Conservation (phyloP, 176 grass and related monocot genomes). For the Eremochloa ophiuroides region DNA sequence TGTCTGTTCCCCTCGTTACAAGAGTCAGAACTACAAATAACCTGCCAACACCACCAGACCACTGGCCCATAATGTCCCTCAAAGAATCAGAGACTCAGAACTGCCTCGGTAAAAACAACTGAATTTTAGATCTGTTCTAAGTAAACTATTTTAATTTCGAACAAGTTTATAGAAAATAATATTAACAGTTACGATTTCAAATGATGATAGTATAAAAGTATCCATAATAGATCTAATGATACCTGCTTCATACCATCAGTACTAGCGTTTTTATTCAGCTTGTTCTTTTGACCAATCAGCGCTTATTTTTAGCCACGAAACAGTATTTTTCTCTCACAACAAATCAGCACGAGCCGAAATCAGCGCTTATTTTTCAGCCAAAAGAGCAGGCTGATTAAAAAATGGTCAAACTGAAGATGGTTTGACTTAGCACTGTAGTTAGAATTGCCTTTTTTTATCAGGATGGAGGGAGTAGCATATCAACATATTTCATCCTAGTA, state of each 20-base stretch:
- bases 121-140: not conserved
- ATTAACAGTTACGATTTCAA: not conserved
- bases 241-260: not conserved
- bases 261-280: not conserved
- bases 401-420: not conserved
- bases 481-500: not conserved
- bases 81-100: not conserved
- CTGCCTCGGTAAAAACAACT: not conserved
- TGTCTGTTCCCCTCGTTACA: not conserved
- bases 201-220: not conserved
- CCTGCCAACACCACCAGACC: not conserved
- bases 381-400: too few species aligned
- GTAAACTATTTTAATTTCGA: not conserved
- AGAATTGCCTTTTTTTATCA: not conserved
- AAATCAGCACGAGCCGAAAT: too few species aligned
- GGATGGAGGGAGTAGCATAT: not conserved
- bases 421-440: not conserved
- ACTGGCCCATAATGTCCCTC: not conserved
- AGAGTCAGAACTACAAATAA: not conserved
- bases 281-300: too few species aligned
- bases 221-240: not conserved
- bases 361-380: too few species aligned
- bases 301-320: too few species aligned
- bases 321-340: too few species aligned
- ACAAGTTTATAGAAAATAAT: not conserved